These are phyloP conservation scores for Fraxinus pennsylvanica DNA, from an alignment of 257 asterid species.

Conservation along the genomic window DNA sequence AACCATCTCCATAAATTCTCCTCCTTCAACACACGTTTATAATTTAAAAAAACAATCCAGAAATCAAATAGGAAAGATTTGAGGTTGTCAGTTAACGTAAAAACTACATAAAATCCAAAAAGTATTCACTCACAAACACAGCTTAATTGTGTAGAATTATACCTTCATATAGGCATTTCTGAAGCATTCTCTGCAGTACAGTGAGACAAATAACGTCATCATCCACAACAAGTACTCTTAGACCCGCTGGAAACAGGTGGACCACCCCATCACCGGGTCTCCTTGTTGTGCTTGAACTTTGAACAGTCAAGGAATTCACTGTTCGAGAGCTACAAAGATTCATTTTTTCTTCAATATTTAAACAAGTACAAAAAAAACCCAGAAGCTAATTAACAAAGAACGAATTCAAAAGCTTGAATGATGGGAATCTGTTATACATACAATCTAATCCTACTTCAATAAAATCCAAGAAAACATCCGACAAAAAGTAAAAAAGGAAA, in stretches of 20 bases:
- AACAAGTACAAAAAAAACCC: constrained; percentile 25
- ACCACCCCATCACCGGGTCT: constrained; percentile 63
- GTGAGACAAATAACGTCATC: constrained; percentile 88
- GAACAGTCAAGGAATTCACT: constrained; percentile 43
- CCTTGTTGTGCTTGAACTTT: constrained; percentile 50
- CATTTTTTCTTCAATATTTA: constrained; percentile 45
- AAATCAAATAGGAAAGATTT: not conserved
- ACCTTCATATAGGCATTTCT: constrained; percentile 82
- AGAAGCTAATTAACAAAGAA: not conserved
- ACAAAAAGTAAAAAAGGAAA: not conserved
- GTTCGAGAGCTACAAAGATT: constrained; percentile 51
- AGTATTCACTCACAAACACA: constrained; percentile 5
- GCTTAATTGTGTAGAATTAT: not conserved
- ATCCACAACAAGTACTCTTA: constrained; percentile 88
- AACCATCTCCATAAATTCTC: not conserved
- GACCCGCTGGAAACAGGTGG: constrained; percentile 85
- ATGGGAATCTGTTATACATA: not conserved
- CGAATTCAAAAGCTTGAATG: not conserved
- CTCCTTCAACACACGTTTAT: constrained; percentile 18
- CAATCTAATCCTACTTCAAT: not conserved
- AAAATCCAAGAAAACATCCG: constrained; percentile 5
- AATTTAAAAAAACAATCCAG: constrained; percentile 13
- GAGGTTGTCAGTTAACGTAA: not conserved
- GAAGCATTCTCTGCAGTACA: constrained; percentile 89
- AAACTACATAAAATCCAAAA: not conserved